A percentile compares a stretch with the other conserved stretches of the same genome.
Conservation (phyloP, 768 basidiomycete genomes). For the Boletus subparvulus region DNA sequence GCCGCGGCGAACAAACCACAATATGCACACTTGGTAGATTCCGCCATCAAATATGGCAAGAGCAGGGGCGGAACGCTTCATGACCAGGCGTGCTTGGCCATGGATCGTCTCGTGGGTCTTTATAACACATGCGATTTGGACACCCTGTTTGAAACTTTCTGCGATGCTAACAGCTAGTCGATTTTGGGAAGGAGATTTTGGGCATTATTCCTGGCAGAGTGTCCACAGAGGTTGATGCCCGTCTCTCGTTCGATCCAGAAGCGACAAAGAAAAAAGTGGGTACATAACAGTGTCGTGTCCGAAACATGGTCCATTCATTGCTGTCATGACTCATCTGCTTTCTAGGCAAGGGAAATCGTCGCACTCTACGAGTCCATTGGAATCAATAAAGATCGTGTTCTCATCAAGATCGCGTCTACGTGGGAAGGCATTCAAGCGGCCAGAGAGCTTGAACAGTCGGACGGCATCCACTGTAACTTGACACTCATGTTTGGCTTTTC, state of each 20-base stretch:
- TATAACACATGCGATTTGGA: background rate
- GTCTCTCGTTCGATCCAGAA: slow-evolving; percentile 90
- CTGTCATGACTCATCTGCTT: background rate
- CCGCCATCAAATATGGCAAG: slow-evolving; percentile 71
- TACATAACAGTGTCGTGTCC: background rate
- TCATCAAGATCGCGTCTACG: slow-evolving; percentile 98
- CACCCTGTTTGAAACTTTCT: background rate
- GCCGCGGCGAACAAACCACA: slow-evolving; percentile 86
- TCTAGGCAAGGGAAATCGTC: slow-evolving; percentile 76
- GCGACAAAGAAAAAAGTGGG: slow-evolving; percentile 79
- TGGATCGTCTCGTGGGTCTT: slow-evolving; percentile 78
- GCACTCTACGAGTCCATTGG: slow-evolving; percentile 88
- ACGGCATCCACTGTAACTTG: slow-evolving; percentile 95
- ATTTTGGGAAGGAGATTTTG: slow-evolving; percentile 93
- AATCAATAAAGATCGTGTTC: slow-evolving; percentile 83
- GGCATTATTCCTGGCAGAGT: slow-evolving; percentile 93
- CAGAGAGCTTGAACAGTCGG: slow-evolving; percentile 83
- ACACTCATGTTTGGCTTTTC: slow-evolving; percentile 96
- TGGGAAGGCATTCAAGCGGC: slow-evolving; percentile 99
- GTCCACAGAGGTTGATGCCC: slow-evolving; percentile 96
- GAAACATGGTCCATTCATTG: background rate
- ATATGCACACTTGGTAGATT: slow-evolving; percentile 75
- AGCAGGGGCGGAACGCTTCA: slow-evolving; percentile 75
- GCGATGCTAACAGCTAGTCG: slow-evolving; percentile 70
- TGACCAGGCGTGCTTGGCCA: slow-evolving; percentile 68